Evolutionary conservation across 768 basidiomycete species (phyloP).

Genomic region (Calocybe gangraenosa): DNA sequence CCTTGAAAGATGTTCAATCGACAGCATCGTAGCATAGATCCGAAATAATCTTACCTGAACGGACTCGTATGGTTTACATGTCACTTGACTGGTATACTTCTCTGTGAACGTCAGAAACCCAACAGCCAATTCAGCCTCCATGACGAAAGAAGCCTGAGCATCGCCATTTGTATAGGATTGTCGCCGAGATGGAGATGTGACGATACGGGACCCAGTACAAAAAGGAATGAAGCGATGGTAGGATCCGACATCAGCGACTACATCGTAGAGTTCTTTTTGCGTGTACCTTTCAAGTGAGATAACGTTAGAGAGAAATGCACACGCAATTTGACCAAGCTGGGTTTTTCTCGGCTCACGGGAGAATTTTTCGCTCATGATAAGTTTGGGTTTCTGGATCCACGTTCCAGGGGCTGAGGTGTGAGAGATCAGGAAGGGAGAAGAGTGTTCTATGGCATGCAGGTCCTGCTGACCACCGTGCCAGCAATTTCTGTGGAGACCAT

Average conservation of each 20-base stretch:
- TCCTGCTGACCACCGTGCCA: constrained; percentile 1
- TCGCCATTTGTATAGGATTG: constrained; percentile 16
- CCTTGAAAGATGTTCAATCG: constrained; percentile 36
- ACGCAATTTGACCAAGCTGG: constrained; percentile 4
- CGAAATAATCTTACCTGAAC: constrained; percentile 60
- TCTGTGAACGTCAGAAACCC: constrained; percentile 87
- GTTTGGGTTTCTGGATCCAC: constrained; percentile 43
- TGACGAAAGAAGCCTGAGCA: constrained; percentile 31
- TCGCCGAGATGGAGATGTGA: constrained; percentile 30
- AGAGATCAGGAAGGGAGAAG: constrained; percentile 50
- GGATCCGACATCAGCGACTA: constrained; percentile 85
- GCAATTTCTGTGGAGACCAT: constrained; percentile 8
- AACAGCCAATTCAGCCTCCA: constrained; percentile 85
- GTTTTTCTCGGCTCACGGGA: constrained; percentile 64
- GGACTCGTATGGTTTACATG: constrained; percentile 69
- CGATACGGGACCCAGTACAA: constrained; percentile 70
- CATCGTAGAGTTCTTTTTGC: constrained; percentile 71
- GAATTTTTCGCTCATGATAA: constrained; percentile 80
- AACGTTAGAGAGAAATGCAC: constrained; percentile 1
- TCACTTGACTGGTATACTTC: constrained; percentile 83
- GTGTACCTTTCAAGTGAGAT: constrained; percentile 53
- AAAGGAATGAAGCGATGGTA: constrained; percentile 89
- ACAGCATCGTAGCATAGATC: background rate
- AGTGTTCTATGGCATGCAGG: constrained; percentile 24
- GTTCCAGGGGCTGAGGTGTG: constrained; percentile 37